Base-by-base conservation (phyloP, 1,284 basidiomycete species). In the Entoloma clypeatum region DNA sequence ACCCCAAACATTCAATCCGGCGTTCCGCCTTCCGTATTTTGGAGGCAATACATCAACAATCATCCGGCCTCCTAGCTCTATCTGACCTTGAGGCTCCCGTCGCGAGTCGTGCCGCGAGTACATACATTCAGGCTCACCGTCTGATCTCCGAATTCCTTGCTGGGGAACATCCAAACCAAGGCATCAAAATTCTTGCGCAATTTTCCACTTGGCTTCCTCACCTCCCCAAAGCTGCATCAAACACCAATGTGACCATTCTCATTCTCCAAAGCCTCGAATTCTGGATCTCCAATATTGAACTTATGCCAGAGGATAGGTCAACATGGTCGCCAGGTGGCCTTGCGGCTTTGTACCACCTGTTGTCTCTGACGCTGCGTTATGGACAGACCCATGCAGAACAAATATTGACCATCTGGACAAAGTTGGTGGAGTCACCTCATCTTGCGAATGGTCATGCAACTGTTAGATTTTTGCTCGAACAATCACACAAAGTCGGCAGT, bases 391-490 rank as follows among this genome's bases (percentile, higher is more conserved):
- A 93, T 54, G 75, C 88, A 1, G 87, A 92, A 51, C 91, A 93
- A 56, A 74, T 96, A 24, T 74, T 85, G n/a, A 75, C 81, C 1
- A 75, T 95, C 13, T 93, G 93, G 84, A 74, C 74, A 13, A 79
- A 79, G 42, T 65, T 93, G 3, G 84, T 89, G 2, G 79, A 86
- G 39, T 67, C 77, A 3, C 77, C 84, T 10, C 74, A 84, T 53
- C 72, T 80, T 42, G 69, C 74, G 10, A 93, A 93, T 52, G 87
- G 86, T 0, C 84, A 84, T 47, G 87, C 88, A 0, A 74, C 92
- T 14, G 72, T 90, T 40, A 79, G 85, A 32, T 96, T 93, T 62
- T 67, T 96, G 3, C 73, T 96, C 31, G 89, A 93, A 50, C 90
- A 96, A 54, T 87, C 89, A 0, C 81, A 87, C 41, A 88, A 86